Evolutionary conservation across 192 early-diverging fungal species (phyloP), one percentile per base, ranked within the genome.

Genomic region (Backusella luteola): DNA sequence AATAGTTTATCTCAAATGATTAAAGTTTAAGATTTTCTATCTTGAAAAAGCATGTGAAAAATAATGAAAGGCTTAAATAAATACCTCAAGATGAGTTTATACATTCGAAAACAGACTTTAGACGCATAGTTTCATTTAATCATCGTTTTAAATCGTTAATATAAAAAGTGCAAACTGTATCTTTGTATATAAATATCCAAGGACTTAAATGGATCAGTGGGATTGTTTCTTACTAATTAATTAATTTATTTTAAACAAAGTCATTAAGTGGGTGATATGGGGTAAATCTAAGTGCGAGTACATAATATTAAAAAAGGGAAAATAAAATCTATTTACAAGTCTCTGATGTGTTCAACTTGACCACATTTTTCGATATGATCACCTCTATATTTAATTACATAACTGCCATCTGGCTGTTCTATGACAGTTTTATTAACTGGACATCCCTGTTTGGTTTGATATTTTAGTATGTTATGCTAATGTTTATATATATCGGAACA

Each of bases 351-450:
- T 68, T 86, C 81, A 34, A 86, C 77, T 42, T 84, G 82, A 49
- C 81, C 80, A 72, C 88, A 89, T 23, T 87, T 85, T 14, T 75
- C 63, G 35, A 89, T 73, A 83, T 89, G 88, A 67, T 88, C 81
- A 11, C 88, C 88, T 36, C 88, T 67, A 71, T 87, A 86, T 69
- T 89, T 89, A 71, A 87, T 89, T 14, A 86, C 46, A 73, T 83
- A 89, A 34, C 83, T 83, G 38, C 85, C 85, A 73, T 83, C 78
- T 75, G 84, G 84, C 39, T 84, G 84, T 73, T 85, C 81, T 2
- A 87, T 88, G 9, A 89, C 85, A 0, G 88, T 89, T 66, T 89
- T 89, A 71, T 89, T 89, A 12, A 88, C 88, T 23, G 76, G 76
- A 56, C 79, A 80, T 19, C 81, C 76, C 76, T 80, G 75, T 34